Percentiles rank a stretch among this genome's conserved stretches.
phyloP scores from a whole-genome alignment of 2,329 filamentous ascomycete genomes.

The Amesomyces nigricolor region DNA sequence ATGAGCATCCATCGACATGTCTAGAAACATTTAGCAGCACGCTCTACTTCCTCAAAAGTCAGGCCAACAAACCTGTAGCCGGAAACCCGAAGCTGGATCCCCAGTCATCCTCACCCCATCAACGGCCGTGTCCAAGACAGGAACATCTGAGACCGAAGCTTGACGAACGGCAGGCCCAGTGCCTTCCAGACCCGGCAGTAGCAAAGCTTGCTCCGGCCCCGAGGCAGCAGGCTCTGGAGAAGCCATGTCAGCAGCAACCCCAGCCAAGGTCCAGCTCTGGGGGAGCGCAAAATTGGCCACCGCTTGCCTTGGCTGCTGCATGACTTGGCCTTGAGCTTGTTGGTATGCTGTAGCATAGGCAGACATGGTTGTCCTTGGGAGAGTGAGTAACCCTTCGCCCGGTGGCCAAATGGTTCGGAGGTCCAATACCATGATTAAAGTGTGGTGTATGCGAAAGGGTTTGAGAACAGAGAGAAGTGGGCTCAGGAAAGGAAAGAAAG shows the following conservation, averaged over 20 bases:
- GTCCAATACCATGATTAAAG: neutral
- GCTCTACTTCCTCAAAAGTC: neutral
- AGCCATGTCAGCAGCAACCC: neutral
- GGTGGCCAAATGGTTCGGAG: neutral
- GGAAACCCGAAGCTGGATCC: neutral
- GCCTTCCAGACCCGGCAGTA: neutral
- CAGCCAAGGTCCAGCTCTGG: slow-evolving; percentile 10
- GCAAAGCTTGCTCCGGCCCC: neutral
- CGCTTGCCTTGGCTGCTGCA: neutral
- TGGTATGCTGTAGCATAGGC: neutral
- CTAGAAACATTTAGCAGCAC: neutral
- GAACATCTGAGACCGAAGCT: neutral
- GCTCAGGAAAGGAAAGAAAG: neutral
- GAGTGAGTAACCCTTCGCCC: neutral
- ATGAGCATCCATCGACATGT: neutral
- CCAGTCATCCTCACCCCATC: neutral
- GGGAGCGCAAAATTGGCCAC: neutral
- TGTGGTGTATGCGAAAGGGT: too few species aligned
- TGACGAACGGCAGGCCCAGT: neutral
- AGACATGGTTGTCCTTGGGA: neutral
- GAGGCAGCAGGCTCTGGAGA: neutral
- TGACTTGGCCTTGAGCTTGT: neutral
- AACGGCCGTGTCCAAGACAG: neutral
- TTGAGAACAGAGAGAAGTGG: too few species aligned
- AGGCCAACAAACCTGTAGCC: neutral